Conservation (phyloP, 805 yeast genomes). For the Yamadazyma nakazawae region DNA sequence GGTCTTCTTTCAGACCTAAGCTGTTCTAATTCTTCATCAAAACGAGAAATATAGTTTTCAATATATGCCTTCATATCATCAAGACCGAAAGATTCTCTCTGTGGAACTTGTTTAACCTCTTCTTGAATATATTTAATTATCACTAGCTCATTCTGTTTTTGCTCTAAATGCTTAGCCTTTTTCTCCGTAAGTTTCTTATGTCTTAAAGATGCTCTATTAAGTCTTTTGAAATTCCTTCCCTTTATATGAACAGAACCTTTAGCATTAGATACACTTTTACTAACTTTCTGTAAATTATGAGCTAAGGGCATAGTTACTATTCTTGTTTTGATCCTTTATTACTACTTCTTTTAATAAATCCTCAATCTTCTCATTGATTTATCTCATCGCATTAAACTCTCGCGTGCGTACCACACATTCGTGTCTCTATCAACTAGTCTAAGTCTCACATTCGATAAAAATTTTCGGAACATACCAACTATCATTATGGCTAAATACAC, state of each 20-base stretch:
- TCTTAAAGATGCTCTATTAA: constrained; percentile 83
- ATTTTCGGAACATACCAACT: constrained; percentile 4
- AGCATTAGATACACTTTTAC: constrained; percentile 53
- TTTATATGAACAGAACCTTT: constrained; percentile 72
- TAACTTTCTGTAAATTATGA: constrained; percentile 63
- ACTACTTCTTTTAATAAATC: neutral
- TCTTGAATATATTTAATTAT: constrained; percentile 52
- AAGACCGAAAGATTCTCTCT: constrained; percentile 38
- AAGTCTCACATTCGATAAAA: constrained; percentile 4
- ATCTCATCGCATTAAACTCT: constrained; percentile 3
- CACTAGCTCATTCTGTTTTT: constrained; percentile 57
- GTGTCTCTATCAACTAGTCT: neutral
- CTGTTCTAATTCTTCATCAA: constrained; percentile 70
- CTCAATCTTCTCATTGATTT: neutral
- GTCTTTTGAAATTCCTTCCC: constrained; percentile 82
- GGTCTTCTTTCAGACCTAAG: constrained; percentile 66
- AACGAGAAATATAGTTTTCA: constrained; percentile 60
- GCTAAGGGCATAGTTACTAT: constrained; percentile 68
- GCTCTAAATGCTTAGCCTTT: constrained; percentile 55
- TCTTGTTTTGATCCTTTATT: neutral
- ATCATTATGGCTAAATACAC: constrained; percentile 56
- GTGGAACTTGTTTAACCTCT: constrained; percentile 27
- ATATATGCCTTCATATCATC: constrained; percentile 63
- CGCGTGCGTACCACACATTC: constrained; percentile 2
- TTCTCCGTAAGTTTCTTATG: constrained; percentile 64